Evolutionary conservation across 345 rosid species (phyloP).

Genomic region (Syzygium jambos): DNA sequence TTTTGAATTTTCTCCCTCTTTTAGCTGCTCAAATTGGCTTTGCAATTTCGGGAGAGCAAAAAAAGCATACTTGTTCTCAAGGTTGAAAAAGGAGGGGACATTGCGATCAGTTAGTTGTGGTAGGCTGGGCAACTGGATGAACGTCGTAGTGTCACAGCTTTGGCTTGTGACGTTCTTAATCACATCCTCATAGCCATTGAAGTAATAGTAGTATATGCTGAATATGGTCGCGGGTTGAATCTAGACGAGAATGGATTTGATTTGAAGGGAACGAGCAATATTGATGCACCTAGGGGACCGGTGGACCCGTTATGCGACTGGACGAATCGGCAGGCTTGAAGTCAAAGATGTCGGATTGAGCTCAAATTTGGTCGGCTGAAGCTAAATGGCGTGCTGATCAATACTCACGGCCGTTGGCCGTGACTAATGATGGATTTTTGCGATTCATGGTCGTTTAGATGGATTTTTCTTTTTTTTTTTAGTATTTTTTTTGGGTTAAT

Average conservation of each 20-base stretch:
- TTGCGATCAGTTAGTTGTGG: slow-evolving; percentile 27
- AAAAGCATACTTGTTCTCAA: slow-evolving; percentile 2
- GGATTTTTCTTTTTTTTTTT: too few species aligned
- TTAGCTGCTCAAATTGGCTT: background rate
- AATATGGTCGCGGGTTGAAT: slow-evolving; percentile 58
- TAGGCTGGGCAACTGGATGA: slow-evolving; percentile 26
- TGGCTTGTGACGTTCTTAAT: background rate
- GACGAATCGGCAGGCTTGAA: too few species aligned
- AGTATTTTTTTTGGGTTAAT: too few species aligned
- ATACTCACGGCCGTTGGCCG: too few species aligned
- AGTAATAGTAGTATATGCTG: slow-evolving; percentile 43
- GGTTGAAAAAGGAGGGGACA: slow-evolving; percentile 39
- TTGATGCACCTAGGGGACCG: too few species aligned
- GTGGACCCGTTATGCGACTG: too few species aligned
- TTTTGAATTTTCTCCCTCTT: background rate
- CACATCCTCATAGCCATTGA: slow-evolving; percentile 21
- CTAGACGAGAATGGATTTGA: slow-evolving; percentile 42
- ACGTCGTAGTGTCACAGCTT: background rate
- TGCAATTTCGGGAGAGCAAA: background rate
- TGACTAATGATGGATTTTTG: too few species aligned
- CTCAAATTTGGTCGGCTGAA: too few species aligned
- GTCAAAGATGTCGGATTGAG: too few species aligned
- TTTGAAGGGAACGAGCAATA: slow-evolving; percentile 32
- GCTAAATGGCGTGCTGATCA: too few species aligned
- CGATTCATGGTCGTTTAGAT: too few species aligned